Evolutionary conservation across 306 rosid species (phyloP), one percentile per base, ranked within the genome.

Genomic region (Delonix regia): DNA sequence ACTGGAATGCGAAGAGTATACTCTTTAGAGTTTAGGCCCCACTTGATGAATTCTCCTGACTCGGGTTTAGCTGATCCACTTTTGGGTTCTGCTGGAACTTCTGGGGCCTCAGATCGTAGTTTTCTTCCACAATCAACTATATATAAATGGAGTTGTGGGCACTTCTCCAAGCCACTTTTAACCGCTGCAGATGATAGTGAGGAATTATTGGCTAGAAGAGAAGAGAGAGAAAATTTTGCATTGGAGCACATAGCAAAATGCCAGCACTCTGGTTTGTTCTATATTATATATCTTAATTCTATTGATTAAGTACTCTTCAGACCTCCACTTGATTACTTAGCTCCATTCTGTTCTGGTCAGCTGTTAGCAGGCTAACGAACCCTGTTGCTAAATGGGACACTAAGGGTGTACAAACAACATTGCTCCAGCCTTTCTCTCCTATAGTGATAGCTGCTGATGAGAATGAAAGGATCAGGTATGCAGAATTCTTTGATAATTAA

Each of bases 31-130:
- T 93, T 96, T 74, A 87, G 99, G 84, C 99, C 98, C 75, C 98
- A 93, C 81, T 62, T 89, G 76, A 88, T 93, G 89, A 89, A 80
- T 83, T 81, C 94, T 69, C 94, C 98, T 0, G 99, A 96, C 79
- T 90, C 99, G 2, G 99, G 99, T 66, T 84, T 96, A 69, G 98
- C 98, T 65, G 96, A 91, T 84, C 97, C 99, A n/a, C 97, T 96
- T 83, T 80, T 93, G 84, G 97, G 96, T 75, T 86, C 99, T 38
- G 83, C 69, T 33, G 94, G 83, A 84, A 25, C 85, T 71, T 69
- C 91, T 48, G 90, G 86, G 71, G 34, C 90, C 71, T 87, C 93
- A 10, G 99, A 96, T 74, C 94, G 89, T 80, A 87, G 98, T 84
- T 87, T 91, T 65, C 92, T 93, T 85, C 99, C 99, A 51, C 99